Conservation (phyloP, 805 yeast genomes). For the Hanseniaspora lachancei region DNA sequence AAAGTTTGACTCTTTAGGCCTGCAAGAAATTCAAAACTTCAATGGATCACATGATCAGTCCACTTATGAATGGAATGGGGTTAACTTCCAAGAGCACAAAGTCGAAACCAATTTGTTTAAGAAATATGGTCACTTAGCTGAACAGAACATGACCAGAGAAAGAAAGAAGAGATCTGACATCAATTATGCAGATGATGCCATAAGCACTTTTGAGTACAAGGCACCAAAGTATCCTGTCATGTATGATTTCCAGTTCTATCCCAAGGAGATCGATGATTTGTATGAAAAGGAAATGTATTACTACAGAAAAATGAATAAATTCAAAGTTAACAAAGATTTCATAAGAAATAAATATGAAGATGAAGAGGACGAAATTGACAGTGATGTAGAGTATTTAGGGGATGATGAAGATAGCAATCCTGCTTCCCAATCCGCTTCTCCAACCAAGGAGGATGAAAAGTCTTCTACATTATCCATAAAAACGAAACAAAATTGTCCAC, state of each 20-base stretch:
- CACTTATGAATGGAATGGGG: constrained; percentile 97
- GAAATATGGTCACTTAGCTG: constrained; percentile 22
- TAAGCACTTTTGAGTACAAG: constrained; percentile 20
- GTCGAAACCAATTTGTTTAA: constrained; percentile 22
- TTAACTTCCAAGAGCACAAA: constrained; percentile 35
- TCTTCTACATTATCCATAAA: not conserved
- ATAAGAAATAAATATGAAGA: constrained; percentile 39
- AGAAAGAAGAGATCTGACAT: constrained; percentile 59
- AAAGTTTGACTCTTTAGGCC: constrained; percentile 71
- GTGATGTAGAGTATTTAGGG: constrained; percentile 13
- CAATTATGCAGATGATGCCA: constrained; percentile 58
- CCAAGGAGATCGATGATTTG: constrained; percentile 38
- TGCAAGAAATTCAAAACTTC: constrained; percentile 87
- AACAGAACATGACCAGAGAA: constrained; percentile 47
- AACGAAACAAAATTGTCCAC: not conserved
- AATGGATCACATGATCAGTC: constrained; percentile 59
- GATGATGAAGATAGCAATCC: constrained; percentile 9
- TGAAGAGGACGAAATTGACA: constrained; percentile 19
- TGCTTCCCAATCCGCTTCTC: constrained; percentile 1
- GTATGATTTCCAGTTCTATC: constrained; percentile 65
- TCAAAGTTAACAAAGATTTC: constrained; percentile 45
- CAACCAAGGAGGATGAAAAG: constrained; percentile 16
- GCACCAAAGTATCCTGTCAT: constrained; percentile 53
- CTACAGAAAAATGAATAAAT: constrained; percentile 46
- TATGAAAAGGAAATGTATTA: constrained; percentile 54